phyloP scores from a whole-genome alignment of 1,139 yeast species.

The Pichia norvegensis region DNA sequence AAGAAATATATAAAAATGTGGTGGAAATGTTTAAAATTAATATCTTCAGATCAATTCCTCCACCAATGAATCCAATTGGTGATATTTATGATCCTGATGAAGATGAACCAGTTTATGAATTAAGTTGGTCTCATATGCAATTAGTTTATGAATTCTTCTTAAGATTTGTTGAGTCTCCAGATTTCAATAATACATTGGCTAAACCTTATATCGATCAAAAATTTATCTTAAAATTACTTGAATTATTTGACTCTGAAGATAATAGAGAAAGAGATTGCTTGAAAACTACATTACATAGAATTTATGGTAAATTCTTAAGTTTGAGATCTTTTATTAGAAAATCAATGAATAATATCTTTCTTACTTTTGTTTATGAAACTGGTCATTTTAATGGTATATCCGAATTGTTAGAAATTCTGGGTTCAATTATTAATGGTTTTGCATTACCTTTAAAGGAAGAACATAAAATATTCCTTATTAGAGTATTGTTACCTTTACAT shows the following conservation, averaged over 20 bases:
- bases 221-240: slow-evolving; percentile 72
- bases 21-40: slow-evolving; percentile 85
- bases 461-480: slow-evolving; percentile 81
- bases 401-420: slow-evolving; percentile 87
- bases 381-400: slow-evolving; percentile 95
- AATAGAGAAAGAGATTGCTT: slow-evolving; percentile 93
- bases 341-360: slow-evolving; percentile 82
- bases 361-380: slow-evolving; percentile 91
- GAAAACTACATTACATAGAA: slow-evolving; percentile 89
- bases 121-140: slow-evolving; percentile 99
- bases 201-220: slow-evolving; percentile 90
- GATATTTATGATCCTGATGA: slow-evolving; percentile 97
- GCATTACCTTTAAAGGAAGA: slow-evolving; percentile 96
- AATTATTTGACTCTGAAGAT: slow-evolving; percentile 92
- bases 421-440: slow-evolving; percentile 94
- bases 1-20: slow-evolving; percentile 82
- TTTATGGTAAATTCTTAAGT: slow-evolving; percentile 89
- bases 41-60: slow-evolving; percentile 92
- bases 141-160: slow-evolving; percentile 90
- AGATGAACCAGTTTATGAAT: slow-evolving; percentile 93
- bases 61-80: slow-evolving; percentile 95
- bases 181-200: slow-evolving; percentile 88
- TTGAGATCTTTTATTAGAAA: slow-evolving; percentile 87
- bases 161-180: slow-evolving; percentile 89
- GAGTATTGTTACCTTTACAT: slow-evolving; percentile 89